A percentile compares a stretch with the other conserved stretches of the same genome.
These are phyloP conservation scores for Eucalyptus decipiens DNA, from an alignment of 345 rosid species.

Conservation along the genomic window DNA sequence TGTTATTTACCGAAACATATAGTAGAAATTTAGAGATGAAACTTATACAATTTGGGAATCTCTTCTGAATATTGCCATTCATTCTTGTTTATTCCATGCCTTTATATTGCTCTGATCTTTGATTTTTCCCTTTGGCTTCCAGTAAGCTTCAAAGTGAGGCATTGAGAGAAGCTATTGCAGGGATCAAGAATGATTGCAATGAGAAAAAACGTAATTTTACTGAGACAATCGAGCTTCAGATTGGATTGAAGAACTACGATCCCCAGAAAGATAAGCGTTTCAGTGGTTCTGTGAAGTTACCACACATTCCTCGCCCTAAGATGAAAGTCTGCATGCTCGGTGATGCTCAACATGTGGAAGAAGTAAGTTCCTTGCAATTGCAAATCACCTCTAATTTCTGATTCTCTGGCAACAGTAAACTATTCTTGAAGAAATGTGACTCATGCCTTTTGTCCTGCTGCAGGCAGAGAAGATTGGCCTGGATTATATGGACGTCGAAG, in stretches of 20 bases:
- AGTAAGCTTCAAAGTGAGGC: conserved; percentile 76
- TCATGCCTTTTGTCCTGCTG: not conserved
- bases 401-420: not conserved
- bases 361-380: conserved; percentile 10
- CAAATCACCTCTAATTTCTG: not conserved
- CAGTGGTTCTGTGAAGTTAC: conserved; percentile 59
- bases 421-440: not conserved
- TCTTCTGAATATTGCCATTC: not conserved
- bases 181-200: conserved; percentile 16
- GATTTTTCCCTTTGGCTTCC: not conserved
- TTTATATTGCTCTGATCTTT: too few species aligned
- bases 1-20: not conserved
- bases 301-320: conserved; percentile 54
- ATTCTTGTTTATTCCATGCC: not conserved
- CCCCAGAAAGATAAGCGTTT: conserved; percentile 70
- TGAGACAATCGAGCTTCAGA: conserved; percentile 77
- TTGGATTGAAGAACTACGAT: conserved; percentile 70
- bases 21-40: not conserved
- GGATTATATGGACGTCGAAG: conserved; percentile 71
- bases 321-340: conserved; percentile 71
- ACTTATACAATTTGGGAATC: not conserved
- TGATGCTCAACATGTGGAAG: conserved; percentile 62
- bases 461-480: conserved; percentile 68
- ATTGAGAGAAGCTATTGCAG: conserved; percentile 44
- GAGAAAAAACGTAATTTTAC: conserved; percentile 56